phyloP scores from a whole-genome alignment of 1,284 basidiomycete species.

The Lentinus polychrous region DNA sequence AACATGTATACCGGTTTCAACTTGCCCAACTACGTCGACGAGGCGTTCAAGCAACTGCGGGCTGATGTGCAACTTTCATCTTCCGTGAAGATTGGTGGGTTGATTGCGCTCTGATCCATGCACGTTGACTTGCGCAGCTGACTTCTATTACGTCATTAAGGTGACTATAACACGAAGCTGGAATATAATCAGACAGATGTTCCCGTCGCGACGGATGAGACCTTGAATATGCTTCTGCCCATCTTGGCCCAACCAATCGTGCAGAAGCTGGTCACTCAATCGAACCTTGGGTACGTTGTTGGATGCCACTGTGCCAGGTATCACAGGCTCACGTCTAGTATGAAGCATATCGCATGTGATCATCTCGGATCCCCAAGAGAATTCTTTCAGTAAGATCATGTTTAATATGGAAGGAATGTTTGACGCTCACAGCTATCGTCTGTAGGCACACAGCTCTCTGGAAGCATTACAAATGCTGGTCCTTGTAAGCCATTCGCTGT shows the following conservation, averaged over 20 bases:
- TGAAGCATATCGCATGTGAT: constrained; percentile 49
- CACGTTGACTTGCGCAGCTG: background rate
- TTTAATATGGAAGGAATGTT: background rate
- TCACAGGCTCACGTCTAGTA: constrained; percentile 3
- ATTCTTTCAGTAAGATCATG: constrained; percentile 44
- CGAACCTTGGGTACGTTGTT: constrained; percentile 41
- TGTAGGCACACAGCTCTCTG: constrained; percentile 49
- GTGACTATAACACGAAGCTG: constrained; percentile 49
- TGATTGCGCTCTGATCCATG: background rate
- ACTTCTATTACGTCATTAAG: too few relatives aligned
- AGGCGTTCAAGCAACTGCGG: constrained; percentile 59
- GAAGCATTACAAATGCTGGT: constrained; percentile 67
- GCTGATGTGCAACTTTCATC: constrained; percentile 57
- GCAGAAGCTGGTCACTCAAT: constrained; percentile 64
- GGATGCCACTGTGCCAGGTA: background rate
- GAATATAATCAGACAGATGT: constrained; percentile 55
- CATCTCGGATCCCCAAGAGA: constrained; percentile 50
- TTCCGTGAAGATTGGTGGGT: constrained; percentile 51
- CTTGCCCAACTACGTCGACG: constrained; percentile 58
- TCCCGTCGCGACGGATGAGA: constrained; percentile 55
- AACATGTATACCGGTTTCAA: constrained; percentile 48
- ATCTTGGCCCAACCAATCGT: constrained; percentile 74
- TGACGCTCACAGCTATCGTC: constrained; percentile 6
- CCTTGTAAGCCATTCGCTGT: constrained; percentile 45
- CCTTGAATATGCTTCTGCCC: constrained; percentile 61